Conservation (phyloP, 352 stramenopile species). For the Pythium dissotocum region DNA sequence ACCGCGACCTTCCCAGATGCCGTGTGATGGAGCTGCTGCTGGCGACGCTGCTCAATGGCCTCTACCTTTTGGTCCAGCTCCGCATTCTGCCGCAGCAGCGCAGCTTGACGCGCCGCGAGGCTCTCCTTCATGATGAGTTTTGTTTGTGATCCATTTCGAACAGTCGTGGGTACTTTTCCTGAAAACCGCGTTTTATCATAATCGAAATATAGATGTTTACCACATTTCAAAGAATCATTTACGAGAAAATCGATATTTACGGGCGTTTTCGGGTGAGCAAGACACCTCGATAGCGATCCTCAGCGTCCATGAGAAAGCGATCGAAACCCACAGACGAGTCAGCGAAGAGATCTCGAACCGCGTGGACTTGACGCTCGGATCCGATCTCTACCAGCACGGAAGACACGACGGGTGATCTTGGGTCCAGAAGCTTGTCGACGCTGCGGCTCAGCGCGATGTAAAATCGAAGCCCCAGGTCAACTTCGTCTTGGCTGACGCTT, state of each 20-base stretch:
- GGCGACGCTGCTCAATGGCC: conserved; percentile 57
- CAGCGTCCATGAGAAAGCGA: conserved; percentile 21
- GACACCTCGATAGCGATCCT: conserved; percentile 17
- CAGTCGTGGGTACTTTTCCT: conserved; percentile 1
- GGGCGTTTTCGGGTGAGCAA: conserved; percentile 8
- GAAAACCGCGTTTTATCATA: neutral
- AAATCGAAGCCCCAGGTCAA: conserved; percentile 47
- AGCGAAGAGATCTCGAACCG: conserved; percentile 45
- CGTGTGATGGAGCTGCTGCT: conserved; percentile 39
- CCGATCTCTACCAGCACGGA: conserved; percentile 60
- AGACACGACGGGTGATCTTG: neutral
- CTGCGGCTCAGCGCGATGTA: conserved; percentile 46
- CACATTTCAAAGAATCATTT: neutral
- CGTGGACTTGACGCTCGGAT: conserved; percentile 48
- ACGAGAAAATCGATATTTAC: neutral
- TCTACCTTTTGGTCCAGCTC: conserved; percentile 67
- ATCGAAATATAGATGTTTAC: neutral
- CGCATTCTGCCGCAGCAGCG: conserved; percentile 60
- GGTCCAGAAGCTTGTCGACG: conserved; percentile 37
- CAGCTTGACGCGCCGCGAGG: conserved; percentile 53
- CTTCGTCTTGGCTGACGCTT: conserved; percentile 12
- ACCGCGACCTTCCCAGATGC: neutral
- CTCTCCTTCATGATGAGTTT: conserved; percentile 53
- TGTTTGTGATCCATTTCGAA: conserved; percentile 3
- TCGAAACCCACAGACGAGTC: conserved; percentile 6